Evolutionary conservation across 768 basidiomycete species (phyloP).

Genomic region (Leucocoprinus leucothites): DNA sequence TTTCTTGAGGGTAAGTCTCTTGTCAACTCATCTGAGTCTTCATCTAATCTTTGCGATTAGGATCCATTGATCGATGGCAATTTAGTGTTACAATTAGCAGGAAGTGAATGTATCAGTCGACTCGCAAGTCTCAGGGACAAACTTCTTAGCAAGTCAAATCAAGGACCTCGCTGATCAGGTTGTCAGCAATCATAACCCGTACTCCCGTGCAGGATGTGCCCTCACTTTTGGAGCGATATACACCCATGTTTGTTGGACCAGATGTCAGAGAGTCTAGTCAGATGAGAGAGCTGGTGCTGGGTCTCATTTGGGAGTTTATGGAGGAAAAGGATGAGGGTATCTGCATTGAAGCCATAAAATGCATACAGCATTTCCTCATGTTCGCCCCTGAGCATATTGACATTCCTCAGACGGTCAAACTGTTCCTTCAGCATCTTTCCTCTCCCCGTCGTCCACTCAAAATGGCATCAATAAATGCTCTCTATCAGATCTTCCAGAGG

Average conservation of each 20-base stretch:
- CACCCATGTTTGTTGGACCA: conserved; percentile 87
- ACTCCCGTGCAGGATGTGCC: conserved; percentile 90
- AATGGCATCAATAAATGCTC: conserved; percentile 89
- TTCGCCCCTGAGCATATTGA: conserved; percentile 86
- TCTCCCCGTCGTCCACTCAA: conserved; percentile 84
- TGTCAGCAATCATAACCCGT: conserved; percentile 90
- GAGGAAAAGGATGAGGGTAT: conserved; percentile 85
- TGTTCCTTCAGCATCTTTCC: conserved; percentile 74
- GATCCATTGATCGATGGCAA: conserved; percentile 83
- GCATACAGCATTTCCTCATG: conserved; percentile 96
- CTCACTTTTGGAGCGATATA: conserved; percentile 92
- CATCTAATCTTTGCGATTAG: conserved; percentile 29
- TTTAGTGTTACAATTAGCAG: conserved; percentile 68
- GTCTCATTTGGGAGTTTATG: conserved; percentile 82
- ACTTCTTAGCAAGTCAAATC: conserved; percentile 81
- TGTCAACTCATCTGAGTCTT: no score
- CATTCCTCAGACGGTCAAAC: conserved; percentile 74
- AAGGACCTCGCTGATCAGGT: conserved; percentile 92
- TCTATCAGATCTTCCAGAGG: conserved; percentile 96
- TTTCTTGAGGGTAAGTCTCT: conserved; percentile 69
- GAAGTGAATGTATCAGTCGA: conserved; percentile 87
- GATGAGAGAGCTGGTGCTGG: conserved; percentile 77
- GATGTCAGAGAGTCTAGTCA: conserved; percentile 87
- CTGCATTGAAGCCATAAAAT: conserved; percentile 91
- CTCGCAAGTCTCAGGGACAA: conserved; percentile 78